Evolutionary conservation across 2,329 filamentous ascomycete species (phyloP).

Genomic region (Diaporthe helianthi): DNA sequence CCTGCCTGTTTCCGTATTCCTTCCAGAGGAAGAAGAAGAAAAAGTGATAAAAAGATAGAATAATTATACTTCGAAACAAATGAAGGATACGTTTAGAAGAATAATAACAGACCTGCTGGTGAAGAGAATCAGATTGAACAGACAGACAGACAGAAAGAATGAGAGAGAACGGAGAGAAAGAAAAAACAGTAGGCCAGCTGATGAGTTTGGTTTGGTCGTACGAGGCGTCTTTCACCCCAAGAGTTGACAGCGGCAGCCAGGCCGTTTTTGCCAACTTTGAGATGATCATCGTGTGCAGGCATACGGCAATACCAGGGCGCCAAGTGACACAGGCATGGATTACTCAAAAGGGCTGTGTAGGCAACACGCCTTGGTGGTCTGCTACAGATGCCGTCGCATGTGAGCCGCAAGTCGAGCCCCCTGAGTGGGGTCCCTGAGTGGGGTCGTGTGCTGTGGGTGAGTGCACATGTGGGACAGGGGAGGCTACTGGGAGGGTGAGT

Average conservation of each 20-base stretch:
- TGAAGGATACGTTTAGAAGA: slow-evolving; percentile 3
- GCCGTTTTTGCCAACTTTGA: slow-evolving; percentile 7
- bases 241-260: slow-evolving; percentile 16
- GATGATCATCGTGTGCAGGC: not conserved
- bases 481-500: not conserved
- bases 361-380: slow-evolving; percentile 22
- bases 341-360: slow-evolving; percentile 5
- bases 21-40: too few species aligned
- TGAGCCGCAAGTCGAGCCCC: slow-evolving; percentile 31
- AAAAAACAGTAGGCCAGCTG: not conserved
- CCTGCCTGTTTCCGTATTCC: not conserved
- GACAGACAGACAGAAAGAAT: not conserved
- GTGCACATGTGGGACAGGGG: slow-evolving; percentile 9
- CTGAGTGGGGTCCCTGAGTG: slow-evolving; percentile 34
- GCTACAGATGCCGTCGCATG: slow-evolving; percentile 30
- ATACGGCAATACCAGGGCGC: not conserved
- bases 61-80: slow-evolving; percentile 2
- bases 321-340: slow-evolving; percentile 9
- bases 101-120: slow-evolving; percentile 32
- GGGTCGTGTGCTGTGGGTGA: not conserved
- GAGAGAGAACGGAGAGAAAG: not conserved
- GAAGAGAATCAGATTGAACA: slow-evolving; percentile 2
- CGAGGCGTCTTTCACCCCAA: not conserved
- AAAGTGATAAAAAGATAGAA: not conserved
- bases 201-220: not conserved